Evolutionary conservation across 2,329 filamentous ascomycete genomes (phyloP).

Genomic region (Epichloe baconii): DNA sequence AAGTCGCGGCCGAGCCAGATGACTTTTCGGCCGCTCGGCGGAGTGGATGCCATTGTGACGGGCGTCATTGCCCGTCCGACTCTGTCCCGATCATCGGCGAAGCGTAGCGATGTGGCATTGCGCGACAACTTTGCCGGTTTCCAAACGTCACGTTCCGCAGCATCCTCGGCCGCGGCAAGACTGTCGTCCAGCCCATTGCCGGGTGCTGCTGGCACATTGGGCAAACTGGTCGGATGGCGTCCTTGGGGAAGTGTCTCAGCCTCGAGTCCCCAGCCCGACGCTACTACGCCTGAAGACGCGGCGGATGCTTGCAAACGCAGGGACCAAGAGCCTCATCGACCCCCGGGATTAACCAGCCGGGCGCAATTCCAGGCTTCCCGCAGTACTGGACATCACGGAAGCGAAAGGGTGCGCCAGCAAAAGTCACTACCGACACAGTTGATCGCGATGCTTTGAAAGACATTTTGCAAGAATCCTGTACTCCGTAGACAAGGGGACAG

Average conservation of each 20-base stretch:
- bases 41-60: conserved; percentile 42
- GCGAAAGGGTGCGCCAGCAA: conserved; percentile 39
- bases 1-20: conserved; percentile 65
- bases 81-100: conserved; percentile 32
- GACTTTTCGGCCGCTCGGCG: conserved; percentile 40
- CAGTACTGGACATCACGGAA: conserved; percentile 38
- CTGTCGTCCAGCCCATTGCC: conserved; percentile 14
- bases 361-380: conserved; percentile 59
- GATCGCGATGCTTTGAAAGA: conserved; percentile 50
- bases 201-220: conserved; percentile 18
- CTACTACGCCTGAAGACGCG: conserved; percentile 6
- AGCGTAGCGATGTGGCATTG: conserved; percentile 40
- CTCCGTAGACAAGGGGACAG: no score
- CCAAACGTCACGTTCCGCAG: conserved; percentile 20
- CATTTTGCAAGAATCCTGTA: conserved; percentile 27
- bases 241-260: conserved; percentile 26
- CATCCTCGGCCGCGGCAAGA: conserved; percentile 18
- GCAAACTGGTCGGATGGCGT: conserved; percentile 35
- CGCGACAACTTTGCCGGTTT: conserved; percentile 39
- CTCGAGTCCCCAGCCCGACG: conserved; percentile 5
- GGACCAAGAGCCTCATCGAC: conserved; percentile 31
- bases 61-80: conserved; percentile 47
- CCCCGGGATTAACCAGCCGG: conserved; percentile 66
- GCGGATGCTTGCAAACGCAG: conserved; percentile 6
- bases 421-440: conserved; percentile 43